Evolutionary conservation across 2,329 filamentous ascomycete species (phyloP).

Genomic region (Conoideocrella luteorostrata): DNA sequence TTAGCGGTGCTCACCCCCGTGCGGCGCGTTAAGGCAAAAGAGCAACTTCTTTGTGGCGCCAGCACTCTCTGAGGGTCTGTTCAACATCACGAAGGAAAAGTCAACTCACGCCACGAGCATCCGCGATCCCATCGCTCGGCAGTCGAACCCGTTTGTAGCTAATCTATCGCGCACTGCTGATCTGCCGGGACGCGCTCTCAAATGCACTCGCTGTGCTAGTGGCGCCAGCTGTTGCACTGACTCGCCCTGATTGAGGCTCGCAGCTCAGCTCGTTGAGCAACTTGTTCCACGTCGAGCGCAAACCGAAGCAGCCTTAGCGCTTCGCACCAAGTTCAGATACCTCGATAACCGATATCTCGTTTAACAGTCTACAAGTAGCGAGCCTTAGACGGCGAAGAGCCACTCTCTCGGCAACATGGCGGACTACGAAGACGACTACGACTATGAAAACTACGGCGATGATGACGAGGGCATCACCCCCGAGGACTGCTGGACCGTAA

Average conservation of each 20-base stretch:
- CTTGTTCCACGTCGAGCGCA: not conserved
- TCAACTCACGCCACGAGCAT: constrained; percentile 1
- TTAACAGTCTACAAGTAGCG: no score
- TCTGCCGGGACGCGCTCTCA: constrained; percentile 18
- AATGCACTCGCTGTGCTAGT: constrained; percentile 27
- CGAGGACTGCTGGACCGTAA: constrained; percentile 98
- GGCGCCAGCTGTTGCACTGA: constrained; percentile 26
- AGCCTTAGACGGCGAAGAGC: not conserved
- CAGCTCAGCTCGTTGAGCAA: constrained; percentile 4
- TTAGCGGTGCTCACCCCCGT: not conserved
- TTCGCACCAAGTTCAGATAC: no score
- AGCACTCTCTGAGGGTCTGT: not conserved
- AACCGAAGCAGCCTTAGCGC: not conserved
- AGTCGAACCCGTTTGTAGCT: not conserved
- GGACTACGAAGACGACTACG: constrained; percentile 50
- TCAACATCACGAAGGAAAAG: constrained; percentile 2
- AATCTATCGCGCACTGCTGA: constrained; percentile 8
- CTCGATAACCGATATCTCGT: no score
- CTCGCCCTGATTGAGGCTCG: constrained; percentile 22
- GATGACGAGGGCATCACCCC: constrained; percentile 73
- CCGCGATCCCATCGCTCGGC: constrained; percentile 2
- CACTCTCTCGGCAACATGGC: constrained; percentile 35
- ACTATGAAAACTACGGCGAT: constrained; percentile 66
- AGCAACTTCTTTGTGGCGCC: constrained; percentile 2
- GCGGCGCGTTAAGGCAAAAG: constrained; percentile 1